phyloP scores from a whole-genome alignment of 2,329 filamentous ascomycete species.

The Dothideomycetidae sp. region DNA sequence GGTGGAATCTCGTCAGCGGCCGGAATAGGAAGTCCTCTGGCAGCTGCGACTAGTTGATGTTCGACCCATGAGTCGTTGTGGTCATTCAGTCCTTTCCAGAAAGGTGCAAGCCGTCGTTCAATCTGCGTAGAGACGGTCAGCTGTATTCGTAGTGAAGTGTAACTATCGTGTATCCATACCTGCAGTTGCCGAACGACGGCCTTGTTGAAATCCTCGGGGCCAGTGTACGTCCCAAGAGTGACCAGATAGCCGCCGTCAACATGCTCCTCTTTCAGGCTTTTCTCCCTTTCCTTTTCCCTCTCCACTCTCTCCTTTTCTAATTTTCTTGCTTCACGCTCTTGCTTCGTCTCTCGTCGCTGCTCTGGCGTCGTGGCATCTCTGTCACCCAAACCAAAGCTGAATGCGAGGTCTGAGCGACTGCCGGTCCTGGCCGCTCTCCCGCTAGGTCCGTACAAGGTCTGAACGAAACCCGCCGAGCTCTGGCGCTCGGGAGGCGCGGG shows the following conservation, averaged over 20 bases:
- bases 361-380: slow-evolving; percentile 36
- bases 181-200: slow-evolving; percentile 74
- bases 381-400: slow-evolving; percentile 40
- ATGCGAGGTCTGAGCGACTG: slow-evolving; percentile 43
- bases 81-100: slow-evolving; percentile 88
- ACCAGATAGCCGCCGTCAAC: slow-evolving; percentile 92
- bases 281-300: slow-evolving; percentile 70
- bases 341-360: slow-evolving; percentile 68
- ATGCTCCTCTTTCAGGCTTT: slow-evolving; percentile 80
- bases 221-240: slow-evolving; percentile 85
- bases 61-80: slow-evolving; percentile 84
- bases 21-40: slow-evolving; percentile 69
- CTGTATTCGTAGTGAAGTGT: no score
- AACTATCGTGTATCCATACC: slow-evolving; percentile 36
- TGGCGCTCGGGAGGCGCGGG: slow-evolving; percentile 13
- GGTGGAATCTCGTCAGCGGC: slow-evolving; percentile 69
- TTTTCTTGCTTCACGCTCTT: slow-evolving; percentile 76
- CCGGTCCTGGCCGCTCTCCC: slow-evolving; percentile 28
- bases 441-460: slow-evolving; percentile 31
- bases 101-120: slow-evolving; percentile 80
- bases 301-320: slow-evolving; percentile 65
- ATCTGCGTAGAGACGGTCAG: no score
- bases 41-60: slow-evolving; percentile 85
- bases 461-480: slow-evolving; percentile 17
- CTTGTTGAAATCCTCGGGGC: slow-evolving; percentile 87